phyloP scores from a whole-genome alignment of 805 yeast species.

The Metschnikowia noctiluminum region DNA sequence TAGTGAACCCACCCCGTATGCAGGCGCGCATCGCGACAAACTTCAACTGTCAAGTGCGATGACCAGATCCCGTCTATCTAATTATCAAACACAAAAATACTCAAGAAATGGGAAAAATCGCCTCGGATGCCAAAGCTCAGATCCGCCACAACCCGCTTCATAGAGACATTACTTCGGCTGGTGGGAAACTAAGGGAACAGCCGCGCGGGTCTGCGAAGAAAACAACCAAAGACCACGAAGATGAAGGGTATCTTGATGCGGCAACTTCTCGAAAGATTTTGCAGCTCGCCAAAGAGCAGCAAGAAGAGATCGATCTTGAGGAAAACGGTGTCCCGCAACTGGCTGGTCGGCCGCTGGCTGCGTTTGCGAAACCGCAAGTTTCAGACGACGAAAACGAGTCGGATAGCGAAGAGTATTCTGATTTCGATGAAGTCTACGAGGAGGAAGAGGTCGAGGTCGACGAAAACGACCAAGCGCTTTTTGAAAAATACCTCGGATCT shows the following conservation, averaged over 20 bases:
- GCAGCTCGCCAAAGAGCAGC: constrained; percentile 88
- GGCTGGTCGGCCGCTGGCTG: not conserved
- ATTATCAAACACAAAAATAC: not conserved
- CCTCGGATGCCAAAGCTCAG: constrained; percentile 47
- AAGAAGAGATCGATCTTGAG: constrained; percentile 71
- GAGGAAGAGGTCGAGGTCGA: constrained; percentile 66
- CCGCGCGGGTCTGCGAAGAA: constrained; percentile 31
- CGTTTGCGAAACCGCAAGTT: constrained; percentile 26
- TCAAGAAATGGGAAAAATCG: constrained; percentile 60
- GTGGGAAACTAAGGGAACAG: constrained; percentile 60
- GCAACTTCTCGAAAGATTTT: constrained; percentile 78
- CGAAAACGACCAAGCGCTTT: constrained; percentile 79
- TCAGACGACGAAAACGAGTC: constrained; percentile 34
- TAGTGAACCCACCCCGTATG: not conserved
- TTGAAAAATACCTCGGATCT: constrained; percentile 63
- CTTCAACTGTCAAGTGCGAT: not conserved
- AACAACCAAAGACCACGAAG: constrained; percentile 41
- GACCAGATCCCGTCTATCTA: not conserved
- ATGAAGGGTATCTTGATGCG: constrained; percentile 74
- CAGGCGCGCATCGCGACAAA: not conserved
- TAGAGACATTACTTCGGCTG: constrained; percentile 70
- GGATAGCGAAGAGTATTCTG: constrained; percentile 53
- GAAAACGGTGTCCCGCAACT: constrained; percentile 45
- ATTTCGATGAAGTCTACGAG: constrained; percentile 46
- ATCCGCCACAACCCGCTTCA: constrained; percentile 80